Conservation (phyloP, 179 eudicot species). For the Pouteria campechiana region DNA sequence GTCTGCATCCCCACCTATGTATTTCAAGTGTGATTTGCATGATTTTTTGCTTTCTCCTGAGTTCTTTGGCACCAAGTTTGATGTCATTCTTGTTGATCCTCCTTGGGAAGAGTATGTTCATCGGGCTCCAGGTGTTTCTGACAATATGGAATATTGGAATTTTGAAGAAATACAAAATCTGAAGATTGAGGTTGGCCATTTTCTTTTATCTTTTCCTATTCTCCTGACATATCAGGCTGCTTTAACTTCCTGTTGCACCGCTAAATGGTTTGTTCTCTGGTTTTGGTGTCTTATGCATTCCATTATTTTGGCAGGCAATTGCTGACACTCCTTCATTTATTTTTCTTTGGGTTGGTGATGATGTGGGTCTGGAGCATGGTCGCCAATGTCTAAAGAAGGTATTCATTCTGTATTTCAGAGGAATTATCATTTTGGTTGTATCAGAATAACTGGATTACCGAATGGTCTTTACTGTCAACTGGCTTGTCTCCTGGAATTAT, state of each 20-base stretch:
- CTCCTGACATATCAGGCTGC: too few species aligned
- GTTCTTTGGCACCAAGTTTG: conserved; percentile 92
- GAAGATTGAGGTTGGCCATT: conserved; percentile 99
- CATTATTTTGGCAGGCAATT: conserved; percentile 48
- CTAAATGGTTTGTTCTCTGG: too few species aligned
- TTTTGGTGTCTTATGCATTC: too few species aligned
- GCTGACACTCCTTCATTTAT: conserved; percentile 98
- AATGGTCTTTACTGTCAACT: too few species aligned
- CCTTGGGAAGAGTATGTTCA: conserved; percentile 99
- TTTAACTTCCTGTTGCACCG: too few species aligned
- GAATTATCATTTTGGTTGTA: too few species aligned
- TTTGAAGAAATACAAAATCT: conserved; percentile 92
- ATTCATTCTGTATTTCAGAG: too few species aligned
- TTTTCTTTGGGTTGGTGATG: conserved; percentile 99
- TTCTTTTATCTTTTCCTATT: too few species aligned
- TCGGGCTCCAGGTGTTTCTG: conserved; percentile 95
- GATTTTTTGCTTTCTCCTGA: conserved; percentile 76
- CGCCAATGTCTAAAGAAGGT: conserved; percentile 96
- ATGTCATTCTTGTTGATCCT: conserved; percentile 93
- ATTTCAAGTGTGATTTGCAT: conserved; percentile 68
- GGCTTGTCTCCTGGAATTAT: too few species aligned
- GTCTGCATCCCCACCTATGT: conserved; percentile 78
- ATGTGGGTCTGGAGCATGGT: conserved; percentile 95
- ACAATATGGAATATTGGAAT: conserved; percentile 87
- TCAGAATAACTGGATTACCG: too few species aligned